A percentile compares a stretch with the other conserved stretches of the same genome.
phyloP scores from a whole-genome alignment of 768 basidiomycete species.

The Mycena rebaudengoi region DNA sequence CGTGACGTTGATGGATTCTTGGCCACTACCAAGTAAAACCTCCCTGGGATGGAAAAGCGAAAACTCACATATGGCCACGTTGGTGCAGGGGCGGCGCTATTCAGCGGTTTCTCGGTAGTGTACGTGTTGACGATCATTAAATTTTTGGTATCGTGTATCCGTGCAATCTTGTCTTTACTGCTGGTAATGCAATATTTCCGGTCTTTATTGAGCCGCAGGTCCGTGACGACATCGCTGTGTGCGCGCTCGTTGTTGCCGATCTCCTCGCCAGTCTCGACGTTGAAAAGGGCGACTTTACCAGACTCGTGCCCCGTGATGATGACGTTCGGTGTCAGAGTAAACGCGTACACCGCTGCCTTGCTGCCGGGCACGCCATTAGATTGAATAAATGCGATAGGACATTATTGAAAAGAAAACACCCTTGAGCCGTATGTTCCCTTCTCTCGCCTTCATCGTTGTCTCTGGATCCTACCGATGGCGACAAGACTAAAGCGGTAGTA shows the following conservation, averaged over 20 bases:
- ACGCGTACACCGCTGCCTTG: slow-evolving; percentile 97
- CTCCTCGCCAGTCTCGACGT: slow-evolving; percentile 88
- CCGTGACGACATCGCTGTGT: slow-evolving; percentile 88
- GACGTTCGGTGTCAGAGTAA: slow-evolving; percentile 77
- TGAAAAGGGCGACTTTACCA: slow-evolving; percentile 93
- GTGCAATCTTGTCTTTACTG: slow-evolving; percentile 96
- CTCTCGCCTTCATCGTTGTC: too few species aligned
- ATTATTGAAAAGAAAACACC: too few species aligned
- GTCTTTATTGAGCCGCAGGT: slow-evolving; percentile 90
- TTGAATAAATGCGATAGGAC: too few species aligned
- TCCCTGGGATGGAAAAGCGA: slow-evolving; percentile 33
- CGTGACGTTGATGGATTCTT: slow-evolving; percentile 97
- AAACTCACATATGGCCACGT: slow-evolving; percentile 80
- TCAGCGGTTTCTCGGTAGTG: slow-evolving; percentile 92
- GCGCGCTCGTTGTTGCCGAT: slow-evolving; percentile 85
- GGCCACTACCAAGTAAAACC: slow-evolving; percentile 95
- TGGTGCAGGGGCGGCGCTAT: slow-evolving; percentile 90
- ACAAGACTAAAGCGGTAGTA: too few species aligned
- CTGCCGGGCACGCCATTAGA: too few species aligned
- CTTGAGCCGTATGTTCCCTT: too few species aligned
- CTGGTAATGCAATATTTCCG: slow-evolving; percentile 95
- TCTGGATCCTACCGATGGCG: too few species aligned
- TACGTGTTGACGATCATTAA: slow-evolving; percentile 93
- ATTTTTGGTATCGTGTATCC: slow-evolving; percentile 91
- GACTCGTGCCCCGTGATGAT: slow-evolving; percentile 97